phyloP scores from a whole-genome alignment of 2,329 filamentous ascomycete species.

The Parastagonospora nodorum region DNA sequence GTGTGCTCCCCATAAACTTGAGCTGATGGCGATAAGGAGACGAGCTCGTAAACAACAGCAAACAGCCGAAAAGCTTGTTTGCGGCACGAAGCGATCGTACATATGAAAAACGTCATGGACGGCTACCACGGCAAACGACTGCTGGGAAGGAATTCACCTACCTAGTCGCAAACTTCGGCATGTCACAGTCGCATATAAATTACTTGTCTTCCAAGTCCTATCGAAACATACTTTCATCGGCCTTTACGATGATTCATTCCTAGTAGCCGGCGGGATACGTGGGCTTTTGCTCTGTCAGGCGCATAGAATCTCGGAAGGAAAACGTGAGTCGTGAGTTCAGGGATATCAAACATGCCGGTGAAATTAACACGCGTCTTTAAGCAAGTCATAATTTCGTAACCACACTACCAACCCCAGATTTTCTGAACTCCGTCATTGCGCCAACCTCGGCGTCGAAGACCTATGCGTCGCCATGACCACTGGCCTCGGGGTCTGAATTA shows the following conservation, averaged over 20 bases:
- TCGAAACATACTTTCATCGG: constrained; percentile 45
- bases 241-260: constrained; percentile 49
- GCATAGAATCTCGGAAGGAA: background rate
- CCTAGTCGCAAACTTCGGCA: constrained; percentile 60
- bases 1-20: no score
- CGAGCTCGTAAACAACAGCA: background rate
- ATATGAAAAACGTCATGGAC: background rate
- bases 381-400: background rate
- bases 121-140: background rate
- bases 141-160: no score
- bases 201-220: constrained; percentile 47
- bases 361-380: no score
- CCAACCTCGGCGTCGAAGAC: constrained; percentile 4
- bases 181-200: constrained; percentile 47
- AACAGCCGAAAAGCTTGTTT: background rate
- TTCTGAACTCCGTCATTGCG: background rate
- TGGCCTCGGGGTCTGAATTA: background rate
- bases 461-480: background rate
- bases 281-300: no score
- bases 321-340: background rate
- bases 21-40: no score
- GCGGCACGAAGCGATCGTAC: constrained; percentile 9
- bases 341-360: background rate
- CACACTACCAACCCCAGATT: background rate
- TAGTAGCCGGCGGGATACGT: constrained; percentile 19